These are phyloP conservation scores for Trypanosomatidae sp. DNA, from an alignment of 208 protist genomes.

Conservation along the genomic window DNA sequence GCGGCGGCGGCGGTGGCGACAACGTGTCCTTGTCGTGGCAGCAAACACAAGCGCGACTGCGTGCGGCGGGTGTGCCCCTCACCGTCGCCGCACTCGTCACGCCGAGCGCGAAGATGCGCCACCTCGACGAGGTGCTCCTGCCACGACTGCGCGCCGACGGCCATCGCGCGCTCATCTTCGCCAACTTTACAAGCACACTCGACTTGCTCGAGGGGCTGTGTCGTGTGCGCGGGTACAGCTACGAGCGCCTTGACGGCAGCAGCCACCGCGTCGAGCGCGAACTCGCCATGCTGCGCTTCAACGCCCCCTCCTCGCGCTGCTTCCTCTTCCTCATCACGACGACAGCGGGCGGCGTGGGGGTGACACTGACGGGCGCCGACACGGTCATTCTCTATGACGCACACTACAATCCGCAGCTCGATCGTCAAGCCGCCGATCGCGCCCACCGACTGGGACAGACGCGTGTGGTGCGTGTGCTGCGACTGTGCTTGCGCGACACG, in stretches of 20 bases:
- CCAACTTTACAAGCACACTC: conserved; percentile 81
- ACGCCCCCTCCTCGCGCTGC: conserved; percentile 50
- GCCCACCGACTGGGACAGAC: conserved; percentile 94
- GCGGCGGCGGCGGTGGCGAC: background rate
- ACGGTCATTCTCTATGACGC: conserved; percentile 94
- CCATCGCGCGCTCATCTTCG: conserved; percentile 85
- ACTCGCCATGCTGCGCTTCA: conserved; percentile 91
- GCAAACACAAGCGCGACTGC: conserved; percentile 28
- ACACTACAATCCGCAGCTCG: conserved; percentile 98
- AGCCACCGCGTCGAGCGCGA: conserved; percentile 80
- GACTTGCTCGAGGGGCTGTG: conserved; percentile 81
- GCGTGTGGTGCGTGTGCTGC: conserved; percentile 90
- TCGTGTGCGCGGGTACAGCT: conserved; percentile 45
- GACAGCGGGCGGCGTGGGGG: conserved; percentile 95
- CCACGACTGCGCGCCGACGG: conserved; percentile 52
- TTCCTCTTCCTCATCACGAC: conserved; percentile 97
- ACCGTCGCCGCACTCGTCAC: conserved; percentile 44
- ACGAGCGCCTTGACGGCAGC: conserved; percentile 75
- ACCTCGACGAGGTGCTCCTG: conserved; percentile 87
- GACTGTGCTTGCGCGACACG: conserved; percentile 88
- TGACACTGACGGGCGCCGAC: conserved; percentile 95
- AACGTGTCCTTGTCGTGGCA: background rate
- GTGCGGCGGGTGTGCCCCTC: conserved; percentile 35
- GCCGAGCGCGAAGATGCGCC: conserved; percentile 87
- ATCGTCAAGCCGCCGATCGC: conserved; percentile 94